Conservation (phyloP, 192 early-diverging fungal genomes). For the Gryganskiella cystojenkinii region DNA sequence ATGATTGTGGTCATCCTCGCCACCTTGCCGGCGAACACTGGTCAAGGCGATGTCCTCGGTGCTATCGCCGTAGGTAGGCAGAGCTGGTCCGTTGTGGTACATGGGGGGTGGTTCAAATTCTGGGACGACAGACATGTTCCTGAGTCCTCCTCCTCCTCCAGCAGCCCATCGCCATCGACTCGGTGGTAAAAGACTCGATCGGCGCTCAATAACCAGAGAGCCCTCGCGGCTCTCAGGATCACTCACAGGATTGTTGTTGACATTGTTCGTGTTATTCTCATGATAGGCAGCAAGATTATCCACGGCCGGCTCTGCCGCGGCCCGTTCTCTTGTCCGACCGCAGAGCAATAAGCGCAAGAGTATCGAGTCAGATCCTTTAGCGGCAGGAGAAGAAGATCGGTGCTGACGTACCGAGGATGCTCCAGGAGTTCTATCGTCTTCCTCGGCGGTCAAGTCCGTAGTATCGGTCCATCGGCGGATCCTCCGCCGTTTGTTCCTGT, state of each 20-base stretch:
- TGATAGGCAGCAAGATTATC: no score
- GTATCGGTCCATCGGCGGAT: background rate
- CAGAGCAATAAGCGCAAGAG: no score
- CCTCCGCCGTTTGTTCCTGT: constrained; percentile 11
- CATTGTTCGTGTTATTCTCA: no score
- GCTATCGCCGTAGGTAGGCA: constrained; percentile 6
- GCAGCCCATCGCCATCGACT: background rate
- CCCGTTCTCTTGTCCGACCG: no score
- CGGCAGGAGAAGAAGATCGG: no score
- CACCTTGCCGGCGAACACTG: no score
- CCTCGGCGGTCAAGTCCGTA: background rate
- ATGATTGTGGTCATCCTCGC: no score
- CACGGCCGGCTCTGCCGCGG: no score
- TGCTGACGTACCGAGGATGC: background rate
- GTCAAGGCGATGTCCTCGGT: background rate
- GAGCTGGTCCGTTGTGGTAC: background rate
- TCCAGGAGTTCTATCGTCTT: background rate
- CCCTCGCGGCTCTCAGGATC: no score
- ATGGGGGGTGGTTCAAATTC: constrained; percentile 11
- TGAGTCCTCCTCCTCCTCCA: background rate
- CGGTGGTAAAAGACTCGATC: background rate
- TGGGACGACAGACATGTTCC: background rate
- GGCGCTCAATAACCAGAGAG: background rate
- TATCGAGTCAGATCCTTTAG: no score
- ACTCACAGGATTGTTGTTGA: no score